These are phyloP conservation scores for Ophiocordyceps camponoti-leonardi DNA, from an alignment of 2,329 filamentous ascomycete genomes.

Conservation along the genomic window DNA sequence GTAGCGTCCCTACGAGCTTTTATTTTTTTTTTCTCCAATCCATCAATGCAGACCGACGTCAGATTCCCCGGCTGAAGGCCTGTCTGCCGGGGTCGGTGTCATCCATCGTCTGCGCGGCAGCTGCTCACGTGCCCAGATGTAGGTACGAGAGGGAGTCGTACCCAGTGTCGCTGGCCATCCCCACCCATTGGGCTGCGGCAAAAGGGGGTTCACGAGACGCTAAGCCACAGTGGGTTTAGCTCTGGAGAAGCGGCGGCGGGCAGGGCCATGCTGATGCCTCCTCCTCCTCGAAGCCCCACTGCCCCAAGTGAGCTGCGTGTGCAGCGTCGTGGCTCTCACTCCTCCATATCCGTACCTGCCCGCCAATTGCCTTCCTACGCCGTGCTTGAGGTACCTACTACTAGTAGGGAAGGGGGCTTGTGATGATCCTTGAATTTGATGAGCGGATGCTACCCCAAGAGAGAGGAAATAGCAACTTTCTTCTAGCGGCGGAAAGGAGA, in stretches of 20 bases:
- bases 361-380: not conserved
- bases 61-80: not conserved
- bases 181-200: slow-evolving; percentile 8
- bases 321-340: not conserved
- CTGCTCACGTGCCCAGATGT: not conserved
- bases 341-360: no score
- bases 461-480: not conserved
- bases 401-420: no score
- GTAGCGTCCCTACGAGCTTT: no score
- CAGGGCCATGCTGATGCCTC: slow-evolving; percentile 6
- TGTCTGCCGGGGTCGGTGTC: not conserved
- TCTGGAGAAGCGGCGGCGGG: slow-evolving; percentile 12
- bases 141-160: not conserved
- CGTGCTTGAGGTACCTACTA: no score
- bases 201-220: slow-evolving; percentile 15
- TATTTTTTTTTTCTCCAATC: not conserved
- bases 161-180: not conserved
- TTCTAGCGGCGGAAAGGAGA: not conserved
- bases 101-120: not conserved
- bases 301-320: not conserved
- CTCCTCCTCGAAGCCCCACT: not conserved
- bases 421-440: no score
- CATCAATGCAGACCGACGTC: not conserved
- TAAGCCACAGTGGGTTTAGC: slow-evolving; percentile 11
- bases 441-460: no score